Percentiles rank a stretch among this genome's conserved stretches.
phyloP scores from a whole-genome alignment of 148 eudicot species.

The Gaultheria prostrata region DNA sequence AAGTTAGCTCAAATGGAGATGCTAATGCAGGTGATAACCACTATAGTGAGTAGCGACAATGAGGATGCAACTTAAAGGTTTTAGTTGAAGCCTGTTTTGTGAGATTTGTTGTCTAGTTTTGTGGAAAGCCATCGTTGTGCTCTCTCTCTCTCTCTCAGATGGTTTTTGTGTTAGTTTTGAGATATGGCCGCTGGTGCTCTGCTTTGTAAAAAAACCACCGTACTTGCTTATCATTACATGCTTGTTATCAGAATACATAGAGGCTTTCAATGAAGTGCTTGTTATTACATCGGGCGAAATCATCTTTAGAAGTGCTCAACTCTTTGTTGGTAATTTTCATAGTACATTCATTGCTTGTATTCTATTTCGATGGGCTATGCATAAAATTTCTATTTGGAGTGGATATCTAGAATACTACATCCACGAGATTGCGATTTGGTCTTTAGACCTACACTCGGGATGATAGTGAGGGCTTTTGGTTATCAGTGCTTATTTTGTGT shows the following conservation, averaged over 20 bases:
- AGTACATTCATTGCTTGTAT: too few relatives aligned
- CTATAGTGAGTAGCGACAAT: neutral
- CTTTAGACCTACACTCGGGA: too few relatives aligned
- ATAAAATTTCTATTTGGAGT: too few relatives aligned
- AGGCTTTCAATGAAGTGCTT: neutral
- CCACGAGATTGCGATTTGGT: too few relatives aligned
- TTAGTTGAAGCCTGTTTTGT: neutral
- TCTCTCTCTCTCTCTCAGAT: neutral
- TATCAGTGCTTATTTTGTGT: too few relatives aligned
- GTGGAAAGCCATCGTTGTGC: neutral
- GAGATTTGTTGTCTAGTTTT: neutral
- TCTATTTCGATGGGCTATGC: too few relatives aligned
- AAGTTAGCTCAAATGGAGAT: constrained; percentile 19
- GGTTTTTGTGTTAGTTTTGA: neutral
- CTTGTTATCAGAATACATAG: neutral
- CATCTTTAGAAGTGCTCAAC: too few relatives aligned
- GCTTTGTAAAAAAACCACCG: neutral
- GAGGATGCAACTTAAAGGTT: neutral
- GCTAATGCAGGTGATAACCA: constrained; percentile 7
- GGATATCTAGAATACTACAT: too few relatives aligned
- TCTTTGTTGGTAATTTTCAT: too few relatives aligned
- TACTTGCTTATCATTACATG: too few relatives aligned
- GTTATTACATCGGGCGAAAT: too few relatives aligned
- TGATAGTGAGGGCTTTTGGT: too few relatives aligned
- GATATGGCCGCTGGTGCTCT: neutral